phyloP scores from a whole-genome alignment of 345 rosid species.

The Barbarea vulgaris region DNA sequence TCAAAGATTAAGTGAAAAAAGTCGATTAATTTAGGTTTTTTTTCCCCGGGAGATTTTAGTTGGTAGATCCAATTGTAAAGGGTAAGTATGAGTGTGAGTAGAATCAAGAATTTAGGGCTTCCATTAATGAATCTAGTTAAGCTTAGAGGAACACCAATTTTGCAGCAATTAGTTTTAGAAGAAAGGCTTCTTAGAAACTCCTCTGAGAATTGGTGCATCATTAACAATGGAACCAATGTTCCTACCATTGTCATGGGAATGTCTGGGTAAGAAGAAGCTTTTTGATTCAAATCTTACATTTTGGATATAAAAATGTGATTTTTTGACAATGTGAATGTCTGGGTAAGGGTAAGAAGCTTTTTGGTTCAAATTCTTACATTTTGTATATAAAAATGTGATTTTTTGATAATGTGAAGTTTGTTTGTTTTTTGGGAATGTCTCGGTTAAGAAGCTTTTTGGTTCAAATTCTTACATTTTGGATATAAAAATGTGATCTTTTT shows the following conservation, averaged over 20 bases:
- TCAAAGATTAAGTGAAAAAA: not conserved
- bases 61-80: not conserved
- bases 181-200: constrained; percentile 69
- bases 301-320: not conserved
- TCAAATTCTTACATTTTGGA: no score
- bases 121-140: constrained; percentile 71
- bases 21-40: not conserved
- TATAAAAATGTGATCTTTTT: no score
- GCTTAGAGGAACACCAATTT: constrained; percentile 64
- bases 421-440: no score
- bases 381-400: no score
- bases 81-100: constrained; percentile 33
- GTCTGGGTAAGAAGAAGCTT: constrained; percentile 62
- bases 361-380: no score
- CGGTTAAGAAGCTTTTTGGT: no score
- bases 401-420: no score
- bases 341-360: no score
- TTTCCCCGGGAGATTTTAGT: not conserved
- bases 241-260: constrained; percentile 87
- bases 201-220: constrained; percentile 73
- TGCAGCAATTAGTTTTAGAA: constrained; percentile 70
- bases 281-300: not conserved
- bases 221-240: constrained; percentile 72
- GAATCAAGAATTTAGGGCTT: constrained; percentile 47
- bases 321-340: no score